Conservation (phyloP, 805 yeast species). For the Metschnikowia lachancei region DNA sequence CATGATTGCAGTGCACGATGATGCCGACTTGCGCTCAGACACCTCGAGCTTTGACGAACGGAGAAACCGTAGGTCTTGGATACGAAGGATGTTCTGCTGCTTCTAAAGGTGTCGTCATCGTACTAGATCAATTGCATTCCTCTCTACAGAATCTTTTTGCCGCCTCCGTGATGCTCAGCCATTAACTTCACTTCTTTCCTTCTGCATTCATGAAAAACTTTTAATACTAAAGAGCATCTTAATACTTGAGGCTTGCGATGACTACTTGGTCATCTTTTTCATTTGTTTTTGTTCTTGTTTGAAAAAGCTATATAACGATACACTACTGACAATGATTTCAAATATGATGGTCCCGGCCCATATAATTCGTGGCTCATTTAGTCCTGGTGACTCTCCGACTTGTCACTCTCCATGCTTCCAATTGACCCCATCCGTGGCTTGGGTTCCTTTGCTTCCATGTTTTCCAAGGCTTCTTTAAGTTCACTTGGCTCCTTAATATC, state of each 20-base stretch:
- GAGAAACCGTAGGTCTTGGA: conserved; percentile 18
- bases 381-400: conserved; percentile 2
- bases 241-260: neutral
- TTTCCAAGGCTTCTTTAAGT: conserved; percentile 3
- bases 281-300: too few species aligned
- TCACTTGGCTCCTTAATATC: conserved; percentile 6
- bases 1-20: conserved; percentile 33
- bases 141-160: neutral
- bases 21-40: conserved; percentile 40
- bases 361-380: neutral
- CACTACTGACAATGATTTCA: neutral
- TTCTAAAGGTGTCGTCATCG: conserved; percentile 1
- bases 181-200: conserved; percentile 5
- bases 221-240: neutral
- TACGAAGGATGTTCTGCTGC: conserved; percentile 19
- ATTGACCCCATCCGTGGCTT: conserved; percentile 11
- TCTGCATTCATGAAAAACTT: conserved; percentile 2
- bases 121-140: neutral
- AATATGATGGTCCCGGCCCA: too few species aligned
- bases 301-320: neutral
- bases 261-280: too few species aligned
- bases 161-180: neutral
- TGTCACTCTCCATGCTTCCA: conserved; percentile 10
- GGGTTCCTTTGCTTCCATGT: conserved; percentile 11
- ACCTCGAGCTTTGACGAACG: conserved; percentile 31